These are phyloP conservation scores for Pyrrhoderma lamaoense DNA, from an alignment of 1,284 basidiomycete species.

Conservation along the genomic window DNA sequence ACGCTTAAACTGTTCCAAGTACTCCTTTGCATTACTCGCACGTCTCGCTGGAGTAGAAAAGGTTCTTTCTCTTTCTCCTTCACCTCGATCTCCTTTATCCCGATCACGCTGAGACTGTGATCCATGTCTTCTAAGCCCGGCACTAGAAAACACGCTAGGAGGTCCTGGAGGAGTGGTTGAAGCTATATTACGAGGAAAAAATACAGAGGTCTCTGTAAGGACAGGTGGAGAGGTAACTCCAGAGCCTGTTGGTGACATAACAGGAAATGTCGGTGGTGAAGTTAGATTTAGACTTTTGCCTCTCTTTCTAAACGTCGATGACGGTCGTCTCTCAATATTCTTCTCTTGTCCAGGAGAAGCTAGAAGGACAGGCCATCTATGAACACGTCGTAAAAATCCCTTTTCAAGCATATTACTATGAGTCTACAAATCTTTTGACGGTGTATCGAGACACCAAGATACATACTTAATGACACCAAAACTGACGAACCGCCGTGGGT, in stretches of 20 bases:
- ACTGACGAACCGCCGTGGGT: slow-evolving; percentile 90
- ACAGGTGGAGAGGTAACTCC: slow-evolving; percentile 11
- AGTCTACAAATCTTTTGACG: too few species aligned
- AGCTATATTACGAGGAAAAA: background rate
- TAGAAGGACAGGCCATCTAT: slow-evolving; percentile 83
- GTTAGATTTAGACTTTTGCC: slow-evolving; percentile 32
- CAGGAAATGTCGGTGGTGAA: background rate
- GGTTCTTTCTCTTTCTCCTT: too few species aligned
- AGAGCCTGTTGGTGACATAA: slow-evolving; percentile 2
- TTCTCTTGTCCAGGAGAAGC: slow-evolving; percentile 17
- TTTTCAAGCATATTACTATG: too few species aligned
- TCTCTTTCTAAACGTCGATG: slow-evolving; percentile 31
- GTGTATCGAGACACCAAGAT: too few species aligned
- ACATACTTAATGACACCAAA: slow-evolving; percentile 99
- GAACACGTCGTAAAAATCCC: slow-evolving; percentile 90
- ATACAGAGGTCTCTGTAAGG: slow-evolving; percentile 1
- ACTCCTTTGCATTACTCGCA: slow-evolving; percentile 30
- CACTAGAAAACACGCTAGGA: slow-evolving; percentile 2
- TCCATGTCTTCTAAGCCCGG: slow-evolving; percentile 18
- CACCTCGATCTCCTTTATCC: background rate
- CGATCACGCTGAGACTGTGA: slow-evolving; percentile 23
- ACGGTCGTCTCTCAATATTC: slow-evolving; percentile 14
- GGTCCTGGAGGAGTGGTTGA: slow-evolving; percentile 16
- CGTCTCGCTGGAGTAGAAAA: slow-evolving; percentile 15
- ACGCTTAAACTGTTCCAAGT: slow-evolving; percentile 29